Conservation (phyloP, 805 yeast species). For the Metschnikowia arizonensis region DNA sequence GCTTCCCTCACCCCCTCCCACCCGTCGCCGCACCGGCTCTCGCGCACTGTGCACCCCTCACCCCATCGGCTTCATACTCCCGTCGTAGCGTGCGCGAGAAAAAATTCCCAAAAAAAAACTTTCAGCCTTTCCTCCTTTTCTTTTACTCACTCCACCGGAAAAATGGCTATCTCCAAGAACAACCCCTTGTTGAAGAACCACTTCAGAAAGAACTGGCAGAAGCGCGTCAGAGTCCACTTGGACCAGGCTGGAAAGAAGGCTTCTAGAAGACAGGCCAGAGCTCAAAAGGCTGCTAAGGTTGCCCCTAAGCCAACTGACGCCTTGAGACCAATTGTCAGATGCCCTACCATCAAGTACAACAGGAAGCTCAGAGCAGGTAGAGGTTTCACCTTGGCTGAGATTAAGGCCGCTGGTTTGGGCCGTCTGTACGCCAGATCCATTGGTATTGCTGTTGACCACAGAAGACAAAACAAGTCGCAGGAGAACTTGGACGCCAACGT, state of each 20-base stretch:
- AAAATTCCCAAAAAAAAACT: constrained; percentile 7
- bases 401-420: constrained; percentile 94
- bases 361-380: constrained; percentile 99
- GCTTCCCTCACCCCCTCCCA: not conserved
- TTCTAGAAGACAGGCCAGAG: constrained; percentile 93
- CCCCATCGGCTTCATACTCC: constrained; percentile 3
- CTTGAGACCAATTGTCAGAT: constrained; percentile 96
- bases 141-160: constrained; percentile 15
- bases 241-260: constrained; percentile 99
- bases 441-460: constrained; percentile 99
- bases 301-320: constrained; percentile 98
- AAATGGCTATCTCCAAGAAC: constrained; percentile 94
- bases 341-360: constrained; percentile 98
- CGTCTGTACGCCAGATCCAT: constrained; percentile 93
- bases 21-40: too few relatives aligned
- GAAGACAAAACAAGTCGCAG: constrained; percentile 97
- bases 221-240: constrained; percentile 98
- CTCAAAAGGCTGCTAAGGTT: constrained; percentile 84
- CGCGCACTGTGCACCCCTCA: constrained; percentile 7
- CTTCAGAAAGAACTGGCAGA: constrained; percentile 99
- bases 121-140: constrained; percentile 8
- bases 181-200: constrained; percentile 98
- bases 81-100: constrained; percentile 6
- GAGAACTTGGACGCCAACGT: constrained; percentile 95
- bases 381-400: constrained; percentile 97